These are phyloP conservation scores for Aspergillus luchuensis DNA, from an alignment of 2,329 filamentous ascomycete genomes.

Conservation along the genomic window DNA sequence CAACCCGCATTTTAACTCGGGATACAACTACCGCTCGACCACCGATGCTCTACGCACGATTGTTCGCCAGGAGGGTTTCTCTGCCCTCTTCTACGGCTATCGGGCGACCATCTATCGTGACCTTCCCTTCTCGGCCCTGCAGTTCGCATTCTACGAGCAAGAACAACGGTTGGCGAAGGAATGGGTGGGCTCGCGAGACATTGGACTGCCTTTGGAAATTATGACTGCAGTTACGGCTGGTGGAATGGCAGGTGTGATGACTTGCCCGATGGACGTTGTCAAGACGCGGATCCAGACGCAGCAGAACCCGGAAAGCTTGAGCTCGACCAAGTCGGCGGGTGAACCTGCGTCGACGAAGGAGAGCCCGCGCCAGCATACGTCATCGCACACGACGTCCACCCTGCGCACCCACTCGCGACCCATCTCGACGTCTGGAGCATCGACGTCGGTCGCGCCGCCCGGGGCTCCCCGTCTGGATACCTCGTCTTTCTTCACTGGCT, in stretches of 20 bases:
- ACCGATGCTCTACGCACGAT: constrained; percentile 85
- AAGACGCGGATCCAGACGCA: constrained; percentile 97
- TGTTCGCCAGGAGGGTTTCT: constrained; percentile 74
- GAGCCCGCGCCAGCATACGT: constrained; percentile 30
- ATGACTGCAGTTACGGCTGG: constrained; percentile 87
- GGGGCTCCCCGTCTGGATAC: constrained; percentile 82
- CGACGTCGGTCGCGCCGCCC: constrained; percentile 76
- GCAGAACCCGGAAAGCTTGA: constrained; percentile 58
- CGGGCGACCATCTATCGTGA: constrained; percentile 94
- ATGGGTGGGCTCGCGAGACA: constrained; percentile 78
- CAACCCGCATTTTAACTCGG: constrained; percentile 89
- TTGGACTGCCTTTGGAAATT: constrained; percentile 82
- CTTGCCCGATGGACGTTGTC: constrained; percentile 93
- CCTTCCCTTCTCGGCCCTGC: constrained; percentile 90
- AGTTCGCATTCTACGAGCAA: constrained; percentile 98
- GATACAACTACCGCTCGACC: constrained; percentile 92
- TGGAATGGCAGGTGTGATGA: constrained; percentile 89
- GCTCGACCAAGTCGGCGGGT: constrained; percentile 30
- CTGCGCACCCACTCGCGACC: constrained; percentile 61
- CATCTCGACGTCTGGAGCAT: constrained; percentile 89
- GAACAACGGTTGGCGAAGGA: constrained; percentile 78
- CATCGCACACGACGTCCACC: constrained; percentile 30
- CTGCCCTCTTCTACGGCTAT: constrained; percentile 93
- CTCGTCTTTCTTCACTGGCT: constrained; percentile 80
- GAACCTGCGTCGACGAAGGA: constrained; percentile 32